Evolutionary conservation across 2,329 filamentous ascomycete genomes (phyloP), one percentile per base, ranked within the genome.

Genomic region (Ophiostoma piceae): DNA sequence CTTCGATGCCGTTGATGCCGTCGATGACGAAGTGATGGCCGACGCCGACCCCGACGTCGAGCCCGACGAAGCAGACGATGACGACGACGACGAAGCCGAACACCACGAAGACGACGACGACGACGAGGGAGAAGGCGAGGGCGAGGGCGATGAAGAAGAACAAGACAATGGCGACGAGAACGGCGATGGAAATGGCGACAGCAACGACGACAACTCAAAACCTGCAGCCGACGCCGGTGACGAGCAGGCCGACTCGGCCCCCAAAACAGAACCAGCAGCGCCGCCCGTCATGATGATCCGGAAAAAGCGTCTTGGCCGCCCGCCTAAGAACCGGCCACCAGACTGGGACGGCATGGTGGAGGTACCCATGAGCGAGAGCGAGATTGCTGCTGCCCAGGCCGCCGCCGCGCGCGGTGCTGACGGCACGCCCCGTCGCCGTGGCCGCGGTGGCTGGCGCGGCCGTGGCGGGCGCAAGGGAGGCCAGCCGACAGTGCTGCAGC

Each of bases 271-370:
- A 0, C 83, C 85, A 1, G 82, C 83, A 0, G 84, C 85, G 26
- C 82, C 83, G 1, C 88, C 88, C 35, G 87, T 84, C 71, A 85
- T 86, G 32, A 84, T 90, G 65, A 84, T 92, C 71, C 87, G 91
- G 69, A 87, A 90, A 76, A 91, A 91, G 79, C 88, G 92, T 68
- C 84, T 94, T n/a, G 93, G 93, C 26, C 87, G 93, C 14, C 92
- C 92, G 2, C 92, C 92, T 0, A 96, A 95, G 84, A 94, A 93
- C 77, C 86, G 88, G 67, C 91, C 91, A 0, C 87, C 92, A 3
- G 92, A 92, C 77, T 94, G 90, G 88, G 89, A 94, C 76, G 81
- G 83, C 62, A 84, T 86, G 74, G 82, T 87, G 68, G 85, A 86
- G 68, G 80, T 83, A 8, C 84, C 86, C 3, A 82, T 82, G 47